These are phyloP conservation scores for Fusarium torreyae DNA, from an alignment of 2,329 filamentous ascomycete species.

Conservation along the genomic window DNA sequence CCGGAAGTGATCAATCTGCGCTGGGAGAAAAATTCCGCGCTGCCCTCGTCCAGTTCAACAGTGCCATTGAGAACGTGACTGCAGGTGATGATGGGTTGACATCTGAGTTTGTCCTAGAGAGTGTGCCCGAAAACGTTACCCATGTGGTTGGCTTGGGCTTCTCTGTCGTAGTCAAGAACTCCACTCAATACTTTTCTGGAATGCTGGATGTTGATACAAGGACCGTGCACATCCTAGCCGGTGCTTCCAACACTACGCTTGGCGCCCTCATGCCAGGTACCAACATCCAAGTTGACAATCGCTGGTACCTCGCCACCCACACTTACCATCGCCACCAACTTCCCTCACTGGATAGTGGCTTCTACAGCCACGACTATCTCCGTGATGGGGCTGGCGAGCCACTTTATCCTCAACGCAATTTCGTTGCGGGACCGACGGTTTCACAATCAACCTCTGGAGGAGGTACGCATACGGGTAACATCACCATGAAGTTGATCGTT, in stretches of 20 bases:
- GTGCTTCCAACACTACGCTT: not conserved
- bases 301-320: slow-evolving; percentile 22
- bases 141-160: slow-evolving; percentile 2
- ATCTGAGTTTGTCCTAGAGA: not conserved
- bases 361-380: slow-evolving; percentile 5
- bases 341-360: slow-evolving; percentile 2
- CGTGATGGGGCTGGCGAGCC: not conserved
- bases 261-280: not conserved
- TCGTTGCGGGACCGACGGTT: not conserved
- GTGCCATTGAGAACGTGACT: not conserved
- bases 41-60: not conserved
- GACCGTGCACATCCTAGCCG: not conserved
- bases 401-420: slow-evolving; percentile 2
- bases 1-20: slow-evolving; percentile 25
- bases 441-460: not conserved
- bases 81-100: not conserved
- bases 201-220: not conserved
- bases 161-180: not conserved
- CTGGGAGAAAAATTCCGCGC: slow-evolving; percentile 28
- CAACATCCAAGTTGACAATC: slow-evolving; percentile 20
- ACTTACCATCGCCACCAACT: slow-evolving; percentile 37
- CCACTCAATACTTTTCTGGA: not conserved
- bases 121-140: not conserved
- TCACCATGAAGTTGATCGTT: slow-evolving; percentile 43
- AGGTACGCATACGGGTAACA: slow-evolving; percentile 21